Evolutionary conservation across 345 rosid genomes (phyloP), one percentile per base, ranked within the genome.

Genomic region (Lumnitzera racemosa): DNA sequence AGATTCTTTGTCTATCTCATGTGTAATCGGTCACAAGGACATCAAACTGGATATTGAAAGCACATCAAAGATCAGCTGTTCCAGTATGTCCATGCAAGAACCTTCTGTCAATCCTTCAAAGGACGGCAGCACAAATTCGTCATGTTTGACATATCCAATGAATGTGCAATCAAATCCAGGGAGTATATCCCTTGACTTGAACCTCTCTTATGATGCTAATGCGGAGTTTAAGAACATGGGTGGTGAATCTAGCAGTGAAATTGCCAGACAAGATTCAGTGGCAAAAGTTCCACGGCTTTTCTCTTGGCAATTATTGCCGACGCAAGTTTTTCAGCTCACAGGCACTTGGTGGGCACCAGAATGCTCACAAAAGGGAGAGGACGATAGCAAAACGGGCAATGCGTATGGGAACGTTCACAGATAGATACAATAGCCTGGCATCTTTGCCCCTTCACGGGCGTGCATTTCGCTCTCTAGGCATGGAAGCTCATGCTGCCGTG

Each of bases 311-410:
- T 61, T 92, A 85, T 74, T 92, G 98, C 63, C 61, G 85, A 60
- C 96, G 98, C 68, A 92, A 92, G 74, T 92, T 92, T 75, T 92
- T 83, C 72, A 92, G 98, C 77, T 92, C 98, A 3, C 98, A 92
- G 67, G 98, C 98, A 10, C 84, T 92, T 15, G 98, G 98, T 5
- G 98, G 98, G 53, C 98, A 92, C 84, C 98, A 92, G 61, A 92
- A 92, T 59, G 98, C 97, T 53, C 98, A 94, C 60, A 94, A 94
- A 73, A 74, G 97, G 64, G 99, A 94, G 71, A 71, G 99, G 69
- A 90, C 88, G 11, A 85, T 94, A 82, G 97, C 97, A 0, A 94
- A 90, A 63, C 91, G 95, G 13, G 97, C 97, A 25, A 73, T 92
- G 91, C 80, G 88, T 36, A 83, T 94, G 95, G 87, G 89, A 49